Evolutionary conservation across 1,284 basidiomycete species (phyloP).

Genomic region (Naganishia albida): DNA sequence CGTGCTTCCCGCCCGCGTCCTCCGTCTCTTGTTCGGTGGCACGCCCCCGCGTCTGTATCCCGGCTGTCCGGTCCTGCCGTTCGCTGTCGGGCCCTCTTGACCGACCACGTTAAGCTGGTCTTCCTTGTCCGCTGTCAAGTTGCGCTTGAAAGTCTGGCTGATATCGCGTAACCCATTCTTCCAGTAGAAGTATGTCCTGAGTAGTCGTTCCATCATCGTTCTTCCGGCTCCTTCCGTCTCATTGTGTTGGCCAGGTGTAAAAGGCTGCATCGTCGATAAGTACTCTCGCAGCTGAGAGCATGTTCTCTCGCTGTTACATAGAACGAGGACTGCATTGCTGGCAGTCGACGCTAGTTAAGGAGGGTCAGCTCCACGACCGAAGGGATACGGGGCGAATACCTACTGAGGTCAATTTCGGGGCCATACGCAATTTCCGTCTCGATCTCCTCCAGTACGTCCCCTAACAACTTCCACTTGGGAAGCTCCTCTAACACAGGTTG

Average conservation of each 20-base stretch:
- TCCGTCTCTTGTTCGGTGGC: constrained; percentile 50
- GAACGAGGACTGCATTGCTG: constrained; percentile 77
- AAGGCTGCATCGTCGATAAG: constrained; percentile 65
- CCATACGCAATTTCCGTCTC: constrained; percentile 70
- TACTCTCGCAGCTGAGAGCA: constrained; percentile 76
- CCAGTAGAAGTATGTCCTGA: constrained; percentile 77
- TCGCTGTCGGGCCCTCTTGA: constrained; percentile 29
- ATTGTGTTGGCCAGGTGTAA: constrained; percentile 49
- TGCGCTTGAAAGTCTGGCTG: constrained; percentile 32
- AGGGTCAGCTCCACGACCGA: neutral
- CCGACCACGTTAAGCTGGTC: constrained; percentile 24
- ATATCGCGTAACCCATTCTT: constrained; percentile 58
- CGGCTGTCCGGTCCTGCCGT: constrained; percentile 6
- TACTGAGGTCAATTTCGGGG: constrained; percentile 33
- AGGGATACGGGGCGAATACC: neutral
- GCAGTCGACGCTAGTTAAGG: constrained; percentile 54
- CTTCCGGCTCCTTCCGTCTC: constrained; percentile 56
- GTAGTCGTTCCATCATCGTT: constrained; percentile 73
- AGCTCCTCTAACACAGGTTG: constrained; percentile 88
- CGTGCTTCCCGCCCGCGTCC: constrained; percentile 46
- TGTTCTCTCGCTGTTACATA: constrained; percentile 80
- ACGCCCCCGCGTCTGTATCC: constrained; percentile 37
- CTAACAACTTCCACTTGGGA: constrained; percentile 89
- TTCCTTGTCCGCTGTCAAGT: constrained; percentile 21
- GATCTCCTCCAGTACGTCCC: constrained; percentile 84